phyloP scores from a whole-genome alignment of 805 yeast genomes.

The Lachancea fermentati region DNA sequence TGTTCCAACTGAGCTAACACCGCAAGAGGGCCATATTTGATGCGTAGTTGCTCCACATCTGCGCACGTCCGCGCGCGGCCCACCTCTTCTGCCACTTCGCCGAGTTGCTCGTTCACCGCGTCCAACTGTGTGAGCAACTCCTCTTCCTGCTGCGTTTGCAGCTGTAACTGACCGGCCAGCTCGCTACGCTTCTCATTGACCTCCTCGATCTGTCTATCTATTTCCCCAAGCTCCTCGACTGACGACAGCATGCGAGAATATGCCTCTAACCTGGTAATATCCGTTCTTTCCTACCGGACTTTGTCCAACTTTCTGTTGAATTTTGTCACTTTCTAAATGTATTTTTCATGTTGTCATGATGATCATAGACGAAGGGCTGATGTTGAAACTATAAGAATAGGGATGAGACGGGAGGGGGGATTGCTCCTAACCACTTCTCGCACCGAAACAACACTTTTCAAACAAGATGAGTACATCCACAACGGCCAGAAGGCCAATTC shows the following conservation, averaged over 20 bases:
- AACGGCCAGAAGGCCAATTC: constrained; percentile 34
- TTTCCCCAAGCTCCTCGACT: constrained; percentile 23
- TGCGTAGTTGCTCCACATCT: constrained; percentile 13
- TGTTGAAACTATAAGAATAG: not conserved
- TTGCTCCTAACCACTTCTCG: not conserved
- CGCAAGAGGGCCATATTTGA: constrained; percentile 20
- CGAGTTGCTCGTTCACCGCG: constrained; percentile 9
- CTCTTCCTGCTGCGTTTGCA: constrained; percentile 15
- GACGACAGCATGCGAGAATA: constrained; percentile 18
- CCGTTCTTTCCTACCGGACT: not conserved
- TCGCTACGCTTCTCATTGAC: constrained; percentile 21
- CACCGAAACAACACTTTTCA: not conserved
- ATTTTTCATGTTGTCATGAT: not conserved
- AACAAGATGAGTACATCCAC: constrained; percentile 9
- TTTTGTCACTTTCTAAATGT: not conserved
- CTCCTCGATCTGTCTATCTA: constrained; percentile 24
- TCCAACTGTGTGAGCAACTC: constrained; percentile 13
- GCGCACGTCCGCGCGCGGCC: constrained; percentile 10
- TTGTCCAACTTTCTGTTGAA: not conserved
- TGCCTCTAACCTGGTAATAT: no score
- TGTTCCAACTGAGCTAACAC: constrained; percentile 8
- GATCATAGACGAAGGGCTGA: not conserved
- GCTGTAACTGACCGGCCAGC: constrained; percentile 17
- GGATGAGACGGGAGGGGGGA: not conserved
- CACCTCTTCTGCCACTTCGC: constrained; percentile 10